Percentiles rank a stretch among this genome's conserved stretches.
phyloP scores from a whole-genome alignment of 2,329 filamentous ascomycete species.

The Diaporthe helianthi region DNA sequence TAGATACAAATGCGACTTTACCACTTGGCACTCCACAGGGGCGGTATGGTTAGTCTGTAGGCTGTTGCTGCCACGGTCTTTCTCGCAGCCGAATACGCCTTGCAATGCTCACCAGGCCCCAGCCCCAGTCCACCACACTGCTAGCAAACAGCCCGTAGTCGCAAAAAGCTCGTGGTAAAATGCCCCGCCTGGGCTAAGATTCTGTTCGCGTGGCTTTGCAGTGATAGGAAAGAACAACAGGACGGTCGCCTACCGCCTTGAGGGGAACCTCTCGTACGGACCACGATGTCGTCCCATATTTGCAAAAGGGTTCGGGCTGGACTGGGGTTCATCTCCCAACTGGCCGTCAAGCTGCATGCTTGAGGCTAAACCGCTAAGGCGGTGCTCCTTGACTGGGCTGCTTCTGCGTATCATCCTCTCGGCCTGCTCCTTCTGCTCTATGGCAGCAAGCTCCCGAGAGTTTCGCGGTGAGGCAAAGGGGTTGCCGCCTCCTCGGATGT shows the following conservation, averaged over 20 bases:
- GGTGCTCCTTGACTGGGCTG: slow-evolving; percentile 52
- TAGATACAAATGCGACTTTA: neutral
- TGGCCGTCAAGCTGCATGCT: slow-evolving; percentile 22
- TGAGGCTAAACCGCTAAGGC: slow-evolving; percentile 36
- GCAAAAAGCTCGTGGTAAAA: neutral
- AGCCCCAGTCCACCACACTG: neutral
- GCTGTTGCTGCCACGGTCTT: neutral
- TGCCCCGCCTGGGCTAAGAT: neutral
- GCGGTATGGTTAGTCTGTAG: neutral
- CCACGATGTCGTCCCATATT: slow-evolving; percentile 46
- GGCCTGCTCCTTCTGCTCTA: slow-evolving; percentile 55
- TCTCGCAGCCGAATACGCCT: neutral
- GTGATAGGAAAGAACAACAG: neutral
- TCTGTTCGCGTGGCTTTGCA: neutral
- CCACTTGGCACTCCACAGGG: neutral
- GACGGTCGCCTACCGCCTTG: slow-evolving; percentile 34
- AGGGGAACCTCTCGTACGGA: slow-evolving; percentile 52
- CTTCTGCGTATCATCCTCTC: slow-evolving; percentile 45
- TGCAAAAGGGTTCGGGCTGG: slow-evolving; percentile 45
- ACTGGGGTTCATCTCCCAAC: slow-evolving; percentile 21
- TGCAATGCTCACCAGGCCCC: neutral
- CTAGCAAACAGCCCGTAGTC: neutral
- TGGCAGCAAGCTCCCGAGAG: slow-evolving; percentile 66
- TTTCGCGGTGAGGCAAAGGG: slow-evolving; percentile 62
- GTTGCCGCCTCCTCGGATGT: slow-evolving; percentile 53